Evolutionary conservation across 495 filamentous ascomycete genomes (phyloP), one percentile per base, ranked within the genome.

Genomic region (Astrothelium macrocarpum): DNA sequence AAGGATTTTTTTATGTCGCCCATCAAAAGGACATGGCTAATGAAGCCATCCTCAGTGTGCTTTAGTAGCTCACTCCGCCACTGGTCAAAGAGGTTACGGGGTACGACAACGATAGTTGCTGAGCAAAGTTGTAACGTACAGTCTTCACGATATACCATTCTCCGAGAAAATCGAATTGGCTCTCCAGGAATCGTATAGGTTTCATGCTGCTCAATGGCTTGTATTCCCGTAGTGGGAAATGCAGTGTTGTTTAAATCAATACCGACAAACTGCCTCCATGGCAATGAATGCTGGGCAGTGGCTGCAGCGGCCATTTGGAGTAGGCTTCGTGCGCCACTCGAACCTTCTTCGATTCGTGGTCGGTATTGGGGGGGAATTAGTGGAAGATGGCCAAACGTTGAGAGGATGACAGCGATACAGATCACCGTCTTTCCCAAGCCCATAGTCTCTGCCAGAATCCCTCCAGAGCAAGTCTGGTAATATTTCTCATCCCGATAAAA

Each of bases 391-490:
- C 85, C 80, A 66, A 81, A 85, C 0, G 90, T 96, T 12, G 89
- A 85, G n/a, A 95, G 77, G 43, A 96, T 89, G 1, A 92, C 76
- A 32, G 91, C 82, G 20, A 97, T 77, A 63, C 88, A 90, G 11
- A 97, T 95, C 31, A 96, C 73, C 0, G 93, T 97, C 76, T 97
- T 97, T 0, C 93, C 92, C 4, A 84, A 80, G 12, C 84, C 83
- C 85, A 89, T 88, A 53, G 82, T 94, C 69, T 87, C 85, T 1
- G 87, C 87, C 23, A 90, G 75, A 31, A 92, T 89, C 0, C 92
- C 93, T 59, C 93, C 93, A 64, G 79, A 80, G 25, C 86, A 82
- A 61, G 85, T 82, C 18, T 93, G 90, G 70, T 94, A 96, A 62
- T 82, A 80, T 10, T 79, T 77, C 31, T 88, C 87, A 20, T 87